Evolutionary conservation across 208 protist species (phyloP).

Genomic region (Trypanosomatidae sp.): DNA sequence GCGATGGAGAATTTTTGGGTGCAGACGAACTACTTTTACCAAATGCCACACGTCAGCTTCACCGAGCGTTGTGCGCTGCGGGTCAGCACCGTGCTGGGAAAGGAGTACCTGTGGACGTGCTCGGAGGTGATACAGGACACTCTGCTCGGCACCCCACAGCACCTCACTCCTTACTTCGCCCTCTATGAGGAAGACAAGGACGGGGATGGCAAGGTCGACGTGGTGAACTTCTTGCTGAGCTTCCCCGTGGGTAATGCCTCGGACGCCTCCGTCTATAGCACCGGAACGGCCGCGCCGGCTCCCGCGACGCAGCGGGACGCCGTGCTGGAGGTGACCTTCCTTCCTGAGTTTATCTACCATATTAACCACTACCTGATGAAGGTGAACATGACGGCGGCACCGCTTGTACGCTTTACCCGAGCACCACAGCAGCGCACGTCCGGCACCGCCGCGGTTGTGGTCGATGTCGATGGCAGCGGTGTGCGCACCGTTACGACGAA

Average conservation of each 20-base stretch:
- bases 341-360: conserved; percentile 76
- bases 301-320: no score
- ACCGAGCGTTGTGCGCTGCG: conserved; percentile 60
- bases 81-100: conserved; percentile 50
- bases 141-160: conserved; percentile 33
- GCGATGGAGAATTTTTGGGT: conserved; percentile 81
- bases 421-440: background rate
- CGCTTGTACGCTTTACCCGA: conserved; percentile 50
- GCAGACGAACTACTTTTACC: conserved; percentile 47
- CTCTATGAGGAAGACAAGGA: conserved; percentile 52
- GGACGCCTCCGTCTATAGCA: no score
- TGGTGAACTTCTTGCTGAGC: conserved; percentile 47
- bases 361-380: conserved; percentile 41
- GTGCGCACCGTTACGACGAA: background rate
- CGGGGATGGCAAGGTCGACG: conserved; percentile 35
- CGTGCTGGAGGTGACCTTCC: conserved; percentile 43
- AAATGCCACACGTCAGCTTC: conserved; percentile 53
- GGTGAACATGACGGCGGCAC: conserved; percentile 68
- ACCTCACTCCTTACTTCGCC: conserved; percentile 59
- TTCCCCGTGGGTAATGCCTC: conserved; percentile 77
- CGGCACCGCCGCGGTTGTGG: background rate
- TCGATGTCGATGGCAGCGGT: no score
- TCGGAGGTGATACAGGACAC: conserved; percentile 55
- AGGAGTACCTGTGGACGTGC: conserved; percentile 81
- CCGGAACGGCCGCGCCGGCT: no score